Evolutionary conservation across 192 early-diverging fungal species (phyloP), one percentile per base, ranked within the genome.

Genomic region (Gaertneriomyces semiglobifer): DNA sequence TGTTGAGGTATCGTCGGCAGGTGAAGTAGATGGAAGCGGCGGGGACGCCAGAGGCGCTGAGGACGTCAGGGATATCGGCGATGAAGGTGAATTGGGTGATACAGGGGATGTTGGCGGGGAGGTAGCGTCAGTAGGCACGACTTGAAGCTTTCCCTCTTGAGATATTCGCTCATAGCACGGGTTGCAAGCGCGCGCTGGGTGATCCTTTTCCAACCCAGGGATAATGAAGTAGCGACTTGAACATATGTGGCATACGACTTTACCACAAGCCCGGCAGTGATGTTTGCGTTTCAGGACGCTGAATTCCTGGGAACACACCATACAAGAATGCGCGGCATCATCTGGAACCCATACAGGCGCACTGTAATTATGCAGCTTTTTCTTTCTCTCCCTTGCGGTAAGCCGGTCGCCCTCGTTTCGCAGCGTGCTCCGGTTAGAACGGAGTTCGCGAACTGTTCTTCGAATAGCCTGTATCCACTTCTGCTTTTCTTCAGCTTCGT

Each of bases 221-320:
- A 76, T 64, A n/a, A 70, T 33, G 45, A 79, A 76, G 11, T 58
- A 57, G 62, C 54, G 45, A 50, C 47, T 40, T 1, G 71, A 74
- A 58, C 78, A 80, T 10, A 62, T 62, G 20, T 87, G 82, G 73
- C 91, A 93, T n/a, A 90, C 89, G 18, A 93, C 79, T 61, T 86
- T 86, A 18, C 91, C 91, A 66, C 91, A 93, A 1, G 82, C 83
- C 20, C 91, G 81, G 68, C 89, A 90, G 65, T 93, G 89, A 70
- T 91, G 89, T 53, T 75, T 86, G 4, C 90, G 81, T 60, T 80
- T 60, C 42, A 89, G 84, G 44, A 91, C 53, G 3, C 81, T 80
- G 68, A 93, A 93, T 16, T 79, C 84, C 47, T 86, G 80, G 42
- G 73, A 71, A 71, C 91, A 93, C 44, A 90, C 84, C 78, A 88